These are phyloP conservation scores for Macrophomina tecta DNA, from an alignment of 2,329 filamentous ascomycete genomes.

Conservation along the genomic window DNA sequence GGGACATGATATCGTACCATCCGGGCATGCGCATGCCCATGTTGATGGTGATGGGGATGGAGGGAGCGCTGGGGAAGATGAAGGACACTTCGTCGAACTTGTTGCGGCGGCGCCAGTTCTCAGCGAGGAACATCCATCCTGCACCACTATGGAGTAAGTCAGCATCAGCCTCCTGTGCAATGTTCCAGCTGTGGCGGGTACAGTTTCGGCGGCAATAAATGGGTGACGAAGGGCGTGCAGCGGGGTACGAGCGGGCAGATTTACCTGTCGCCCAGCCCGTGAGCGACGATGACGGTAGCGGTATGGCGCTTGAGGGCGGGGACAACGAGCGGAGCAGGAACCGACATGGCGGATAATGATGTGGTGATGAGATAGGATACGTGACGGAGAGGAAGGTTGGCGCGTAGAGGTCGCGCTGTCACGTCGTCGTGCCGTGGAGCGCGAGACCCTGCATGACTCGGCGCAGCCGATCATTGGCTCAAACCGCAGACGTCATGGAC, in stretches of 20 bases:
- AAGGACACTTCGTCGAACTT: constrained; percentile 91
- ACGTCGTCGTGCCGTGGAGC: not conserved
- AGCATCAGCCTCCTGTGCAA: constrained; percentile 10
- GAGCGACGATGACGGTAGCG: constrained; percentile 91
- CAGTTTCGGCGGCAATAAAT: not conserved
- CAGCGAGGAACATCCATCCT: constrained; percentile 72
- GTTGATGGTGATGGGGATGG: constrained; percentile 84
- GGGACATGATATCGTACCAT: constrained; percentile 76
- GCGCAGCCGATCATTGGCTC: constrained; percentile 23
- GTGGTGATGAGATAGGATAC: not conserved
- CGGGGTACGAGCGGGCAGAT: not conserved
- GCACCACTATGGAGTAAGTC: constrained; percentile 15
- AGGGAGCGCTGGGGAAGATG: constrained; percentile 88
- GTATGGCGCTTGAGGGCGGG: constrained; percentile 85
- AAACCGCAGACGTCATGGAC: constrained; percentile 22
- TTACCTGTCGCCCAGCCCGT: constrained; percentile 83
- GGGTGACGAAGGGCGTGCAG: not conserved
- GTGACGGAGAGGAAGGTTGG: not conserved
- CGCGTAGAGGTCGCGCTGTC: constrained; percentile 15
- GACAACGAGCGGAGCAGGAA: constrained; percentile 66
- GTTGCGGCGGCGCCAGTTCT: constrained; percentile 82
- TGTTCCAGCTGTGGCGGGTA: not conserved
- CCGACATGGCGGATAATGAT: constrained; percentile 1
- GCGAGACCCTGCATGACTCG: constrained; percentile 27
- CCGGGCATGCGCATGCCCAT: constrained; percentile 81